These are phyloP conservation scores for Lippia alba DNA, from an alignment of 305 asterid genomes.

Conservation along the genomic window DNA sequence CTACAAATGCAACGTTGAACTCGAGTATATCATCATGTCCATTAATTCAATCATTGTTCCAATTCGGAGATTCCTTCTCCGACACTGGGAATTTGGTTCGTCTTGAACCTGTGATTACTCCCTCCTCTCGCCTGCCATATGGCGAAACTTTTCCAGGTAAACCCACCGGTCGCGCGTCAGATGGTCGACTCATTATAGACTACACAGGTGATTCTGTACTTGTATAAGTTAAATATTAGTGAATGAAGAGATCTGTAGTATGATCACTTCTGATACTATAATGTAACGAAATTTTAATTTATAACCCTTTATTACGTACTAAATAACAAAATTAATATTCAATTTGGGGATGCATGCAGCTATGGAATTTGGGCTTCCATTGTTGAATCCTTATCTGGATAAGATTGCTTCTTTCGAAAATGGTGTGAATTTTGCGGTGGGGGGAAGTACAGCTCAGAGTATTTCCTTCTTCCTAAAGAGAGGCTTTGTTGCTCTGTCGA, in stretches of 20 bases:
- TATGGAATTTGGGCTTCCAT: neutral
- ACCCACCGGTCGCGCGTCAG: neutral
- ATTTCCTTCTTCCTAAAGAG: neutral
- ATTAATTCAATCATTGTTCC: neutral
- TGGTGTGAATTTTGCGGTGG: constrained; percentile 44
- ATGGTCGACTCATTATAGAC: constrained; percentile 13
- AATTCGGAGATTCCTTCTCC: neutral
- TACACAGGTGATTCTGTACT: neutral
- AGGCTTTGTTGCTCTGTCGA: neutral
- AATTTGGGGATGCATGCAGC: neutral
- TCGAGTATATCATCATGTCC: neutral
- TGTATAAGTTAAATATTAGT: no score
- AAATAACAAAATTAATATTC: no score
- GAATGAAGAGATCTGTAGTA: no score
- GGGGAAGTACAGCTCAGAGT: constrained; percentile 31
- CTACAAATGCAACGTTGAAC: no score
- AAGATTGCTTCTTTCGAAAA: constrained; percentile 33
- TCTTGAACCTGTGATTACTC: neutral
- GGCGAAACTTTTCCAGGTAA: neutral
- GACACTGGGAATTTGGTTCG: constrained; percentile 8
- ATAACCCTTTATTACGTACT: no score
- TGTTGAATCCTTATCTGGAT: constrained; percentile 31
- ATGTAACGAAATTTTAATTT: no score
- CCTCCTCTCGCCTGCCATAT: neutral
- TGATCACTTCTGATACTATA: no score